Base-by-base conservation (phyloP, 306 rosid species). In the Vigna hirtella region DNA sequence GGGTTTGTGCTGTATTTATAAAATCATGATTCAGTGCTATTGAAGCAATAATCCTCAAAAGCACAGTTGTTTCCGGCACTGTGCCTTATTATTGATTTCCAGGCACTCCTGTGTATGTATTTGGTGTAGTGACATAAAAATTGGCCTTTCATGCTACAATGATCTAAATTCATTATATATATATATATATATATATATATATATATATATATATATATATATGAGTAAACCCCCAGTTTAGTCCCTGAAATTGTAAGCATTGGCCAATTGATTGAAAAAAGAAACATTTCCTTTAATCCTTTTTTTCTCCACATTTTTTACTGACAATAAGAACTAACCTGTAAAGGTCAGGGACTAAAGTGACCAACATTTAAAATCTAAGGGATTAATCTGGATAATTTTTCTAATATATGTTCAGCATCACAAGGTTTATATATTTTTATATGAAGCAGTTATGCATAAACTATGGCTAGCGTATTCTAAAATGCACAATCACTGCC, bases 11-110 rank as follows among this genome's bases (percentile, higher is more conserved):
- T 70, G 18, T 32, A 18, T 18, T 11, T 42, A 9, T 63, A 20
- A 48, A 59, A 45, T 53, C 55, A 34, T 43, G 70, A 38, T 47
- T 65, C 56, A n/a, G 58, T 47, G 2, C 0, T 36, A 17, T 62
- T 51, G 64, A 64, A 34, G 73, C 59, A 52, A 59, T 28, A 66
- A 15, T 48, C 70, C 76, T 68, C 49, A 81, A 14, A 30, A 57
- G 16, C 50, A 10, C 50, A 45, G n/a, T 22, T 53, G 58, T 73
- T 68, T 62, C 53, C 69, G 64, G 56, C 7, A 58, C 43, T 18
- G 36, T 67, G 52, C 15, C 7, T 50, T 32, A 28, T 32, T 67
- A 68, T 68, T 69, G 24, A 22, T 67, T 43, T 77, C 34, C 26
- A 20, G 22, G 42, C 75, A 74, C 55, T 67, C 7, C 14, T 10